Evolutionary conservation across 768 basidiomycete species (phyloP), one percentile per base, ranked within the genome.

Genomic region (Leccinum incarnatum): DNA sequence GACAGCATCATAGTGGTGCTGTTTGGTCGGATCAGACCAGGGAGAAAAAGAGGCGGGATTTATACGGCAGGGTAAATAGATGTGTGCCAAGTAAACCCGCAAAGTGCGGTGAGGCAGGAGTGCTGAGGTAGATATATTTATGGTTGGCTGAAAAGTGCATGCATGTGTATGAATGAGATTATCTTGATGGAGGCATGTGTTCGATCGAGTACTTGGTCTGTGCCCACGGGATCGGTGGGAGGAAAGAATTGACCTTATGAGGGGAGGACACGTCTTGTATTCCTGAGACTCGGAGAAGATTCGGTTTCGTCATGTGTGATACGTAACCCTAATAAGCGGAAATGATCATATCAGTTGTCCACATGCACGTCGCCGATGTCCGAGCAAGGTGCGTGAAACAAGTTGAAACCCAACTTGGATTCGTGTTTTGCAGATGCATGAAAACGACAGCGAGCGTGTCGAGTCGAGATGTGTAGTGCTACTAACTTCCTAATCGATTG

Each of bases 1-100:
- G 54, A 61, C 46, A 66, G 76, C 76, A 59, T 72, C 25, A 55
- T 40, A 21, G 34, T 14, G 15, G 29, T 15, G 23, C 54, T 0
- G 57, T 53, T 45, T 53, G 51, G 58, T 63, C 49, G 58, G n/a
- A 47, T 12, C 9, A 11, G n/a, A 10, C 23, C 30, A 11, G 5
- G 14, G 9, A 47, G 12, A 27, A 10, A 30, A 47, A 45, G 7
- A 27, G 14, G 29, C 9, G 55, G 64, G 51, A 52, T 63, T 63
- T 63, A 58, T 61, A 17, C 9, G 40, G 4, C 29, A n/a, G 29
- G 9, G 7, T 23, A n/a, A 7, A 17, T 49, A 4, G 27, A 5
- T 49, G 9, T 27, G 25, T 23, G 46, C 27, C 23, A 48, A 23
- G 25, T 48, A n/a, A 25, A 29, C 0, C 9, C 27, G n/a, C n/a